Evolutionary conservation across 2,329 filamentous ascomycete species (phyloP), one percentile per base, ranked within the genome.

Genomic region (Aspergillus ibericus): DNA sequence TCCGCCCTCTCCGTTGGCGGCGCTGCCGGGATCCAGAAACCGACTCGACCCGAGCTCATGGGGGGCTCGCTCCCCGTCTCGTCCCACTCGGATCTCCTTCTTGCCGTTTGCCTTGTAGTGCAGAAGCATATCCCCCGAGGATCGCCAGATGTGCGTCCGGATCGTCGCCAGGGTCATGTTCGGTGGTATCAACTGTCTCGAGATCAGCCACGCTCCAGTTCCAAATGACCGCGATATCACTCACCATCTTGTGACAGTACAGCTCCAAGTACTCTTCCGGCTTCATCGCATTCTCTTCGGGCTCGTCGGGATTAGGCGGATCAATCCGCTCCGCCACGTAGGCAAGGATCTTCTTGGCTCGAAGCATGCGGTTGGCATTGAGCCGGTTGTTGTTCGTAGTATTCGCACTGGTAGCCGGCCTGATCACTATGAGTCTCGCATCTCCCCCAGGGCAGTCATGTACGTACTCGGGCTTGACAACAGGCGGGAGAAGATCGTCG

Each of bases 321-420:
- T 98, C 93, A 58, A 99, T 93, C 55, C 93, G 85, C 75, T 99
- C 95, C 1, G 92, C 91, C 16, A 99, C 86, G 69, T 99, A 99
- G 0, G 88, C 86, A 58, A 98, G 78, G 20, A 99, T 95, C 81
- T 99, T 99, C 78, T 92, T 93, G 3, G 96, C 92, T 48, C 95
- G 86, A 52, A 99, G 82, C 95, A 99, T 98, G 56, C 93, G 86
- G 71, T 98, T 99, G 10, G 95, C 95, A 72, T 98, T 99, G 53
- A 99, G 82, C 22, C 95, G 88, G 74, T 93, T 96, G 53, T 88
- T 85, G 58, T 65, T 67, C n/a, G 64, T 67, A 13, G 64, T 67
- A 13, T 63, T 67, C 34, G 63, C 68, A 36, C 64, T 72, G 13
- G 61, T 50, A 47, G 58, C 59, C 6, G 66, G 60, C 15, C 71